phyloP scores from a whole-genome alignment of 1,284 basidiomycete genomes.

The Pulchroboletus neoregius region DNA sequence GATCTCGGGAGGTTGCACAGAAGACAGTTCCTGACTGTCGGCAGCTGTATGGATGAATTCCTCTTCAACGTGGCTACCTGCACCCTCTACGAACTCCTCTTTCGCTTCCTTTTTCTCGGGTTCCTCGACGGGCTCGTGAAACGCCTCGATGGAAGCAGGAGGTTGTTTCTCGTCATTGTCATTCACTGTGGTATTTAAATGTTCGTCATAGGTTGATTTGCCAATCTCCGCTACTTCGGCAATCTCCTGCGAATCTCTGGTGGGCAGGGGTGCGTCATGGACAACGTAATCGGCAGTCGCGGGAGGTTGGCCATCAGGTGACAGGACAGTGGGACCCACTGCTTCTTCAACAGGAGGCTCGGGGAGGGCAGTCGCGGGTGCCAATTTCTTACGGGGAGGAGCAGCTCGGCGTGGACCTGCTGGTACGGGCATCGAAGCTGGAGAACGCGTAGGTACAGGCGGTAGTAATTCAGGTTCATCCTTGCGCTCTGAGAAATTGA shows the following conservation, averaged over 20 bases:
- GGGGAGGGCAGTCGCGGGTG: constrained; percentile 26
- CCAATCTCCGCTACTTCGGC: constrained; percentile 6
- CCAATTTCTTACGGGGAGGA: constrained; percentile 62
- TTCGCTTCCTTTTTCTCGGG: constrained; percentile 18
- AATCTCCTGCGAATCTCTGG: constrained; percentile 14
- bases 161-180: not conserved
- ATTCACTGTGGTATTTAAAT: not conserved
- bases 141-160: constrained; percentile 1
- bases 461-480: constrained; percentile 31
- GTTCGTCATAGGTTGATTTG: constrained; percentile 4
- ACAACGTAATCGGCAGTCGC: constrained; percentile 1
- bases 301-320: constrained; percentile 4
- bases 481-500: constrained; percentile 15
- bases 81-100: constrained; percentile 13
- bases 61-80: constrained; percentile 3
- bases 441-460: constrained; percentile 32
- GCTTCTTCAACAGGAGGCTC: constrained; percentile 26
- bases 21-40: constrained; percentile 19
- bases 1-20: constrained; percentile 18
- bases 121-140: constrained; percentile 11
- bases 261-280: not conserved
- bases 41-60: constrained; percentile 3
- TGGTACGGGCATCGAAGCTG: constrained; percentile 67
- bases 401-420: constrained; percentile 62
- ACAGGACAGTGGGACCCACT: constrained; percentile 6